Conservation (phyloP, 1,284 basidiomycete genomes). For the Cutaneotrichosporon mucoides region DNA sequence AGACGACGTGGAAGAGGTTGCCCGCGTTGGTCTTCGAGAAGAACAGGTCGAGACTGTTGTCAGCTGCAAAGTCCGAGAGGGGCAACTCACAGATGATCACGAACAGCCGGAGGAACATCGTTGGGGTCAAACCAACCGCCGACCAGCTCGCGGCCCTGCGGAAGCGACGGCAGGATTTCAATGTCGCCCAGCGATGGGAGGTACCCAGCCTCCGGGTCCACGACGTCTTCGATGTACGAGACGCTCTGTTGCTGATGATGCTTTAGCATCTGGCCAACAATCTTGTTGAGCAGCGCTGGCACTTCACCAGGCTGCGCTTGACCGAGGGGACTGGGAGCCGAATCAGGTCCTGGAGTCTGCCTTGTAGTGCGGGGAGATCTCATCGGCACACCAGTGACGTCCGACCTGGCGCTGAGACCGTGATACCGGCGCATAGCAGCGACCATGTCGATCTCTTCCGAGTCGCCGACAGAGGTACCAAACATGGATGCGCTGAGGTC, state of each 20-base stretch:
- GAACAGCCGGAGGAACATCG: constrained; percentile 30
- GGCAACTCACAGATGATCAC: constrained; percentile 33
- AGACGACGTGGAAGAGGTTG: constrained; percentile 10
- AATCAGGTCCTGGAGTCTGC: too few relatives aligned
- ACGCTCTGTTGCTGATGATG: neutral
- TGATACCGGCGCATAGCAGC: neutral
- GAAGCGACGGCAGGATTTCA: constrained; percentile 16
- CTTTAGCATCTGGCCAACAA: neutral
- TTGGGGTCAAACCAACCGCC: constrained; percentile 39
- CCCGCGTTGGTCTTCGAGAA: constrained; percentile 19
- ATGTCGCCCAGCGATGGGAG: neutral
- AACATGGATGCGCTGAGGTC: constrained; percentile 16
- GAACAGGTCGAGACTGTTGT: constrained; percentile 25
- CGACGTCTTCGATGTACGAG: constrained; percentile 1
- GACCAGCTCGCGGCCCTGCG: constrained; percentile 20
- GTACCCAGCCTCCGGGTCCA: neutral
- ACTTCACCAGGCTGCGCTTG: neutral
- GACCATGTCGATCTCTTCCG: neutral
- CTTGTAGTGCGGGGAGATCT: too few relatives aligned
- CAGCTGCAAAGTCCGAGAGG: constrained; percentile 2
- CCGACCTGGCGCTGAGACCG: neutral
- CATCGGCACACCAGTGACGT: constrained; percentile 1
- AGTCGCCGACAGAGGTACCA: constrained; percentile 3
- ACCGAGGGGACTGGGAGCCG: neutral
- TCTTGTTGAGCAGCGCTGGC: neutral